These are phyloP conservation scores for Amniculicola lignicola DNA, from an alignment of 495 filamentous ascomycete species.

Conservation along the genomic window DNA sequence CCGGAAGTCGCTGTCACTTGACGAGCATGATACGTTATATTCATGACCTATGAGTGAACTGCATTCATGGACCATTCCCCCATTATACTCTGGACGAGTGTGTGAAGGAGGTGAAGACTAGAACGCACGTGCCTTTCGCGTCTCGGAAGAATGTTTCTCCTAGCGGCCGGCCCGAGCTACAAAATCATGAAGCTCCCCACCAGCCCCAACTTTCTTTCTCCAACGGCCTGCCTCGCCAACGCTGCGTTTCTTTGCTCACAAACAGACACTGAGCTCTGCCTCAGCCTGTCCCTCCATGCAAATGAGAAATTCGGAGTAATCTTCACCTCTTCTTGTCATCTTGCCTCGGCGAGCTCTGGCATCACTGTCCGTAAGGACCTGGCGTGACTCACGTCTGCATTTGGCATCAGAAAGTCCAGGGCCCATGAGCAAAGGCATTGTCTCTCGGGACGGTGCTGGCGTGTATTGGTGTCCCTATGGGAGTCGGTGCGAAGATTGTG, in stretches of 20 bases:
- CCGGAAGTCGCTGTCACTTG: no score
- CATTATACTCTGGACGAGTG: no score
- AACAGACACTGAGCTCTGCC: conserved; percentile 56
- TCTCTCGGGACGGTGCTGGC: conserved; percentile 32
- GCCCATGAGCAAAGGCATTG: conserved; percentile 44
- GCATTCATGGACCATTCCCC: no score
- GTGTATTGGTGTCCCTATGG: conserved; percentile 38
- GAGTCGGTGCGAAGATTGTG: conserved; percentile 50
- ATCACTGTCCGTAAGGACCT: conserved; percentile 84
- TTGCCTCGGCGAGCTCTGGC: conserved; percentile 43
- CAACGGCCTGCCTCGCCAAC: conserved; percentile 90
- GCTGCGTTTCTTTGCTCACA: conserved; percentile 99
- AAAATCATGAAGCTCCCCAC: conserved; percentile 14
- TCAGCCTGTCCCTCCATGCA: conserved; percentile 53
- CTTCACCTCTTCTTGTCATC: conserved; percentile 64
- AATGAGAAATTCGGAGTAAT: conserved; percentile 99
- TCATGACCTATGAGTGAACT: no score
- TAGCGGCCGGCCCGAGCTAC: conserved; percentile 22
- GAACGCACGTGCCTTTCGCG: no score
- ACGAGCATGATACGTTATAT: no score
- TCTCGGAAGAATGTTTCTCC: conserved; percentile 8
- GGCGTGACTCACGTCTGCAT: conserved; percentile 91
- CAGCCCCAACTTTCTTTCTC: conserved; percentile 42
- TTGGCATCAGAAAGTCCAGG: conserved; percentile 98
- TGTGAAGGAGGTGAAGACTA: no score